These are phyloP conservation scores for Candida khao-thaluensis DNA, from an alignment of 805 yeast genomes.

Conservation along the genomic window DNA sequence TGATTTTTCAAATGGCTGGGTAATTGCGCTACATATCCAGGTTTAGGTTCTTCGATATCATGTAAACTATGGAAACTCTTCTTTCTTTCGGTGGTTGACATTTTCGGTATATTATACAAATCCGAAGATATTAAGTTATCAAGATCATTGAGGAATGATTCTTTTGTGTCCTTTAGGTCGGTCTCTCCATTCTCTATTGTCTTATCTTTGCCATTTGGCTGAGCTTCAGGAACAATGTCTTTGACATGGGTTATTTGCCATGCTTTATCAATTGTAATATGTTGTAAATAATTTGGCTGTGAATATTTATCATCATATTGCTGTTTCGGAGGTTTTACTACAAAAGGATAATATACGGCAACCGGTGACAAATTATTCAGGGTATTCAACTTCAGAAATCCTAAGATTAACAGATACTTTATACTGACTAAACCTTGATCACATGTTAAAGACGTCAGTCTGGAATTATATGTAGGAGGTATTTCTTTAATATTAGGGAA, in stretches of 20 bases:
- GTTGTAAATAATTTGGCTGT: constrained; percentile 28
- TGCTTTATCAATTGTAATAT: constrained; percentile 23
- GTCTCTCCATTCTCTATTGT: not conserved
- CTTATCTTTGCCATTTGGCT: no score
- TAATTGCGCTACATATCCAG: constrained; percentile 24
- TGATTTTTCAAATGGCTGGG: constrained; percentile 31
- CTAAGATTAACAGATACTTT: constrained; percentile 36
- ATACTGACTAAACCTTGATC: constrained; percentile 41
- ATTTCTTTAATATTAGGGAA: constrained; percentile 24
- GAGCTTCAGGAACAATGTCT: not conserved
- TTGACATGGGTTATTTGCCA: constrained; percentile 25
- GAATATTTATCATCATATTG: constrained; percentile 29
- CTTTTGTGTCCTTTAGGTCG: constrained; percentile 8
- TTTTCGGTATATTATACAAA: constrained; percentile 31
- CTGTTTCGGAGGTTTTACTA: constrained; percentile 23
- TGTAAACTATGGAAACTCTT: constrained; percentile 25
- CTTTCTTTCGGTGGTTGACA: constrained; percentile 32
- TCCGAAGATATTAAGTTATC: constrained; percentile 32
- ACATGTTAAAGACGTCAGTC: constrained; percentile 39
- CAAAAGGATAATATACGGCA: constrained; percentile 37
- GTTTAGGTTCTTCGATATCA: constrained; percentile 13
- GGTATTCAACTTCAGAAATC: constrained; percentile 22
- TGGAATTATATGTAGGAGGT: constrained; percentile 43
- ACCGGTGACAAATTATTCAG: constrained; percentile 15
- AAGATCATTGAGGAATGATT: constrained; percentile 30